phyloP scores from a whole-genome alignment of 805 yeast species.

The Wickerhamiella lipophila region DNA sequence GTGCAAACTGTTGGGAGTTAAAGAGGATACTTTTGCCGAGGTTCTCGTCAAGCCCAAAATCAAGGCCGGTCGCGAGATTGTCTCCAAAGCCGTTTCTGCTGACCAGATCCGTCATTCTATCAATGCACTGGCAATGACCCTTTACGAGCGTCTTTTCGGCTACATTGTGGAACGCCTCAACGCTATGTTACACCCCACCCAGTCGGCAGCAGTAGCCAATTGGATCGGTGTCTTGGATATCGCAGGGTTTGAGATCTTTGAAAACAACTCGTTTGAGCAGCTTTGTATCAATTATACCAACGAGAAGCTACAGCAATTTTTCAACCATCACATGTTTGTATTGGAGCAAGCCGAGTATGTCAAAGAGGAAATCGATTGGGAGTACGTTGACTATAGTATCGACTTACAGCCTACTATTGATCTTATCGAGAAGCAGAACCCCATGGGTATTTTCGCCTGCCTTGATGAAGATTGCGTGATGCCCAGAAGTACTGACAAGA shows the following conservation, averaged over 20 bases:
- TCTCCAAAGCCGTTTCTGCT: constrained; percentile 66
- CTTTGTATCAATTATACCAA: constrained; percentile 92
- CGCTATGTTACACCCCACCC: constrained; percentile 38
- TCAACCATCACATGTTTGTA: constrained; percentile 89
- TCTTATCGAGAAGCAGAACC: constrained; percentile 60
- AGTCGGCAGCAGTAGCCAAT: constrained; percentile 29
- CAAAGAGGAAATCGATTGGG: constrained; percentile 88
- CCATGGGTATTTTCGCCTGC: constrained; percentile 73
- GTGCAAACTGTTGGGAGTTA: constrained; percentile 54
- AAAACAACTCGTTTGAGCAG: constrained; percentile 91
- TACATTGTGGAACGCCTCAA: constrained; percentile 67
- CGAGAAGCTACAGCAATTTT: constrained; percentile 93
- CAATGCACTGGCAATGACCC: constrained; percentile 76
- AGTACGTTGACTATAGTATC: constrained; percentile 84
- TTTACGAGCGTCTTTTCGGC: constrained; percentile 76
- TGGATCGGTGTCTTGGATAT: constrained; percentile 88
- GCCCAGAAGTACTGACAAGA: constrained; percentile 73
- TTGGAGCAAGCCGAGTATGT: constrained; percentile 96
- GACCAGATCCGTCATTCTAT: constrained; percentile 67
- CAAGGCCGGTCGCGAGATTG: constrained; percentile 80
- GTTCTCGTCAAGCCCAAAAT: constrained; percentile 67
- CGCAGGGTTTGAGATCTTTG: constrained; percentile 95
- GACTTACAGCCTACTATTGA: constrained; percentile 92
- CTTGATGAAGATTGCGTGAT: constrained; percentile 92
- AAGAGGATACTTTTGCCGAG: constrained; percentile 40